Conservation (phyloP, 2,329 filamentous ascomycete genomes). For the Fusarium subglutinans region DNA sequence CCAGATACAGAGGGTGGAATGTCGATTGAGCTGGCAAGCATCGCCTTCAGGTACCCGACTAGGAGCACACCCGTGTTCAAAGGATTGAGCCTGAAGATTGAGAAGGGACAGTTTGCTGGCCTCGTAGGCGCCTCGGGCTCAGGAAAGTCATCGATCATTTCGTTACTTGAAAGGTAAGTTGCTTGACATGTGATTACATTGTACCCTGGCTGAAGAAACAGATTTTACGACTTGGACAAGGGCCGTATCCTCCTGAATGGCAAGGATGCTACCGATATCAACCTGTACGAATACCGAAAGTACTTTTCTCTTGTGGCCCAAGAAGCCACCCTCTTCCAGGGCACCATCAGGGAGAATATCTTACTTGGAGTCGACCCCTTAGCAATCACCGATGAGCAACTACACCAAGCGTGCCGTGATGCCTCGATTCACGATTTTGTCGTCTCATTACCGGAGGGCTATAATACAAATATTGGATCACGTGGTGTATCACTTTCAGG, state of each 20-base stretch:
- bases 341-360: constrained; percentile 75
- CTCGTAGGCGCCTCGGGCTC: constrained; percentile 76
- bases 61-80: constrained; percentile 66
- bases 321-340: constrained; percentile 77
- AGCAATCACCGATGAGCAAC: constrained; percentile 59
- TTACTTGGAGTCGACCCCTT: constrained; percentile 69
- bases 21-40: constrained; percentile 64
- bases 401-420: constrained; percentile 64
- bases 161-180: constrained; percentile 62
- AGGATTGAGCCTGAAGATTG: constrained; percentile 69
- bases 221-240: constrained; percentile 74
- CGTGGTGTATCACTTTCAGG: constrained; percentile 73
- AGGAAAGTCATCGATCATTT: constrained; percentile 78
- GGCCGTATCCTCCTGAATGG: constrained; percentile 74
- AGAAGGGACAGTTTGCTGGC: constrained; percentile 75
- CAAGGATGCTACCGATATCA: constrained; percentile 65
- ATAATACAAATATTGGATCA: constrained; percentile 73
- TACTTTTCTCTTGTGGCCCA: constrained; percentile 77
- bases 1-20: constrained; percentile 60
- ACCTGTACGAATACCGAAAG: constrained; percentile 70
- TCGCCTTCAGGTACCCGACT: constrained; percentile 70
- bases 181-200: neutral
- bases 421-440: constrained; percentile 79
- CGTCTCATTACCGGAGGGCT: constrained; percentile 71
- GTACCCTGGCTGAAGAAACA: constrained; percentile 19